Base-by-base conservation (phyloP, 2,329 filamentous ascomycete species). In the Biscogniauxia marginata region DNA sequence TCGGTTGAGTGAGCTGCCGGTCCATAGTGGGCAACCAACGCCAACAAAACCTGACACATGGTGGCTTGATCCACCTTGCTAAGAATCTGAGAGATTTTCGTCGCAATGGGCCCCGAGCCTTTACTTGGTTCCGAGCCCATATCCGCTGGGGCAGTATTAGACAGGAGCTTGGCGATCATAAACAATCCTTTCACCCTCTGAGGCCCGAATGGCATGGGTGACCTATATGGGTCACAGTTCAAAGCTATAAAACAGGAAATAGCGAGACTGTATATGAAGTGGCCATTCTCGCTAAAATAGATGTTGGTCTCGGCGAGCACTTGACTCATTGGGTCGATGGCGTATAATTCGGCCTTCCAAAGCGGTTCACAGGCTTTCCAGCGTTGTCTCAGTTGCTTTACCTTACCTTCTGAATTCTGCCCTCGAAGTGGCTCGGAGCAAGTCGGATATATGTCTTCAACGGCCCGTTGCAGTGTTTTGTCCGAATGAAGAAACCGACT, bases 31-130 rank as follows among this genome's bases (percentile, higher is more conserved):
- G 78, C 60, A 11, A 80, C 73, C 63, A 86, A 74, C 39, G 77
- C 70, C 53, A 84, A 70, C 13, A 85, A 65, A 53, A 78, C 78
- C 62, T 85, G 81, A 58, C 79, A 80, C 50, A 84, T 70, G 8
- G 77, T 79, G 3, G 82, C 75, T 58, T 81, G 80, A 55, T 85
- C 82, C 8, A 80, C 75, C 16, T 74, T 72, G 3, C 67, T 65
- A 18, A 84, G 63, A 0, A 66, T 57, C 19, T 74, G 62, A 0
- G 58, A 54, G 8, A 72, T 48, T 7, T 45, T 62, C 4, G 45
- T 49, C 7, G 20, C 39, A 8, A 63, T 34, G 20, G 46, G 20
- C 16, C 11, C 47, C n/a, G 43, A 21, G 13, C 1, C 70, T 62
- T 13, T 63, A 59, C 50, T 64, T 55, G 46, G 62, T 47, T 19